Percentiles rank a stretch among this genome's conserved stretches.
phyloP scores from a whole-genome alignment of 2,329 filamentous ascomycete species.

The Fusarium temperatum region DNA sequence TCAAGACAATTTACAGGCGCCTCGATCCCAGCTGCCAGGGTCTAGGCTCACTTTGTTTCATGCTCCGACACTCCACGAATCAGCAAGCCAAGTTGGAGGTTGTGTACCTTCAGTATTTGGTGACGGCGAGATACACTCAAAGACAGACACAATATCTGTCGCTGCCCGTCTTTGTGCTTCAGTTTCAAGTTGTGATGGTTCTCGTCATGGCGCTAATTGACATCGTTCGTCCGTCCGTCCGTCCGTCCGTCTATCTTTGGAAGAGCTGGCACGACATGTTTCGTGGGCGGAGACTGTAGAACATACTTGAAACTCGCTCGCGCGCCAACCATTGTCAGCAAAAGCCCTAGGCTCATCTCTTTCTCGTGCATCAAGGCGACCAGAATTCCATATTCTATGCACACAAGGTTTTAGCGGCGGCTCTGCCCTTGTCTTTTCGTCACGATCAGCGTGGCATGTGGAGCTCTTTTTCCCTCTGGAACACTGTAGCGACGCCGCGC shows the following conservation, averaged over 20 bases:
- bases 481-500: slow-evolving; percentile 9
- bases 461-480: slow-evolving; percentile 25
- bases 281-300: slow-evolving; percentile 3
- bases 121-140: slow-evolving; percentile 2
- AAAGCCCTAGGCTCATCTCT: slow-evolving; percentile 31
- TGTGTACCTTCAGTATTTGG: not conserved
- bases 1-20: slow-evolving; percentile 38
- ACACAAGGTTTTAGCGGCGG: slow-evolving; percentile 25
- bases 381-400: slow-evolving; percentile 10
- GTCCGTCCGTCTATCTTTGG: slow-evolving; percentile 2
- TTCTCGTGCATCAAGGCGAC: slow-evolving; percentile 17
- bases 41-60: slow-evolving; percentile 42
- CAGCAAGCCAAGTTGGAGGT: slow-evolving; percentile 14
- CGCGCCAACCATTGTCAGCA: slow-evolving; percentile 3
- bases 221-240: not conserved
- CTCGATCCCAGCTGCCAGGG: slow-evolving; percentile 38
- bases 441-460: slow-evolving; percentile 32
- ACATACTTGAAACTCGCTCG: slow-evolving; percentile 13
- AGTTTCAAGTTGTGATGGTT: slow-evolving; percentile 7
- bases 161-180: slow-evolving; percentile 17
- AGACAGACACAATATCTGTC: slow-evolving; percentile 5
- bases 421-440: slow-evolving; percentile 34
- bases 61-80: slow-evolving; percentile 36
- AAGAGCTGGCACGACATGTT: slow-evolving; percentile 1
- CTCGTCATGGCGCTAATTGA: not conserved